These are phyloP conservation scores for Ogataea kodamae DNA, from an alignment of 805 yeast genomes.

Conservation along the genomic window DNA sequence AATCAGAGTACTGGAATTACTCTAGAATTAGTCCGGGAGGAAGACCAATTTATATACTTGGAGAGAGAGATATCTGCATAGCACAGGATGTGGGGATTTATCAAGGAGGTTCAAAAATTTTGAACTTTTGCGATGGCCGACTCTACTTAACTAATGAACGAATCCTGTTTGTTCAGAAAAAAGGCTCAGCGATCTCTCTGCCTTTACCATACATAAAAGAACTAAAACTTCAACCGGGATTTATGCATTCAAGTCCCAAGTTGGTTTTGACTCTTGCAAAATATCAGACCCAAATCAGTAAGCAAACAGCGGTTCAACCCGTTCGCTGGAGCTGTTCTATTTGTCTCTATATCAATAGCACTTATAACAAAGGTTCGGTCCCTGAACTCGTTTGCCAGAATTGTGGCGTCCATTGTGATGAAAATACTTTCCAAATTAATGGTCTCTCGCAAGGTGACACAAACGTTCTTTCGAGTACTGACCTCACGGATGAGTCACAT, in stretches of 20 bases:
- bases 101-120: conserved; percentile 66
- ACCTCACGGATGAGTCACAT: too few relatives aligned
- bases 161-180: conserved; percentile 58
- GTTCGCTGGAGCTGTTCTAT: conserved; percentile 81
- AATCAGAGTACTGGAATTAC: conserved; percentile 23
- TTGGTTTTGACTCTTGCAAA: conserved; percentile 39
- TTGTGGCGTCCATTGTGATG: too few relatives aligned
- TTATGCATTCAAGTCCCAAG: conserved; percentile 77
- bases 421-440: too few relatives aligned
- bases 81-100: conserved; percentile 67
- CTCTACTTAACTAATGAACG: conserved; percentile 72
- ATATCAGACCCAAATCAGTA: too few relatives aligned
- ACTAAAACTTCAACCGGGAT: conserved; percentile 41
- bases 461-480: too few relatives aligned
- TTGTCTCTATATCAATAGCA: conserved; percentile 74
- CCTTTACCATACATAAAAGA: conserved; percentile 20
- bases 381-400: conserved; percentile 50
- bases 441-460: too few relatives aligned
- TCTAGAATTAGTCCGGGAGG: conserved; percentile 30
- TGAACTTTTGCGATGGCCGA: conserved; percentile 68
- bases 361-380: too few relatives aligned
- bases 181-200: conserved; percentile 6
- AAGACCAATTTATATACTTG: conserved; percentile 25
- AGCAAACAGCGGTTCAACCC: too few relatives aligned
- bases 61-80: conserved; percentile 51